Evolutionary conservation across 805 yeast species (phyloP).

Genomic region (Torulaspora microellipsoides): DNA sequence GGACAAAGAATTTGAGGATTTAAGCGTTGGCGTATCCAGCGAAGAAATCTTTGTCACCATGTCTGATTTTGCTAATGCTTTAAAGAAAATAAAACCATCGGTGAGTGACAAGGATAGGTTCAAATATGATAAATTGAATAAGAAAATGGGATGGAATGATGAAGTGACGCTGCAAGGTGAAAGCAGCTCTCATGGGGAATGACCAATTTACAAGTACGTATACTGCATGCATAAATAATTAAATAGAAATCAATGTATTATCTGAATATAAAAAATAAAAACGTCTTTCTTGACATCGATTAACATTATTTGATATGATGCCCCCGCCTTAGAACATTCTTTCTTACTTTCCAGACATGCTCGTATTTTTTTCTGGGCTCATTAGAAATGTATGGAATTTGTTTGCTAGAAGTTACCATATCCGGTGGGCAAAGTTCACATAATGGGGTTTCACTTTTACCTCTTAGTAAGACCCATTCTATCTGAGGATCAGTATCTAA

Average conservation of each 20-base stretch:
- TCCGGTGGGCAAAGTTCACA: constrained; percentile 44
- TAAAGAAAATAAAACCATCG: constrained; percentile 76
- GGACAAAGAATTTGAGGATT: constrained; percentile 39
- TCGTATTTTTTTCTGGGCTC: constrained; percentile 42
- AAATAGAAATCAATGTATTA: too few species aligned
- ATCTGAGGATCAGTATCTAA: constrained; percentile 20
- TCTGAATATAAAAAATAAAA: too few species aligned
- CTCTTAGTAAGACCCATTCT: constrained; percentile 49
- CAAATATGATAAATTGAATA: constrained; percentile 70
- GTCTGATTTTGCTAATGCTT: constrained; percentile 67
- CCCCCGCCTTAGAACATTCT: constrained; percentile 49
- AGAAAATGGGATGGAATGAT: constrained; percentile 68
- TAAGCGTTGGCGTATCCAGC: constrained; percentile 32
- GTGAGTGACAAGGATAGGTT: constrained; percentile 80
- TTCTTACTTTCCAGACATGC: constrained; percentile 53
- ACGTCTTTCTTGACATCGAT: not conserved
- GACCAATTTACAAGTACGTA: too few species aligned
- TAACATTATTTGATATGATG: constrained; percentile 26
- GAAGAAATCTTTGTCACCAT: constrained; percentile 50
- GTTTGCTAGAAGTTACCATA: constrained; percentile 10
- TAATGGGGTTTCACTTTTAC: constrained; percentile 62
- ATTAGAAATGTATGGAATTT: constrained; percentile 45
- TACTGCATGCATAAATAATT: constrained; percentile 1
- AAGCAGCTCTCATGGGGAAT: not conserved
- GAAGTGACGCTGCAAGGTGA: constrained; percentile 32